These are phyloP conservation scores for Pythium biforme DNA, from an alignment of 352 stramenopile species.

Conservation along the genomic window DNA sequence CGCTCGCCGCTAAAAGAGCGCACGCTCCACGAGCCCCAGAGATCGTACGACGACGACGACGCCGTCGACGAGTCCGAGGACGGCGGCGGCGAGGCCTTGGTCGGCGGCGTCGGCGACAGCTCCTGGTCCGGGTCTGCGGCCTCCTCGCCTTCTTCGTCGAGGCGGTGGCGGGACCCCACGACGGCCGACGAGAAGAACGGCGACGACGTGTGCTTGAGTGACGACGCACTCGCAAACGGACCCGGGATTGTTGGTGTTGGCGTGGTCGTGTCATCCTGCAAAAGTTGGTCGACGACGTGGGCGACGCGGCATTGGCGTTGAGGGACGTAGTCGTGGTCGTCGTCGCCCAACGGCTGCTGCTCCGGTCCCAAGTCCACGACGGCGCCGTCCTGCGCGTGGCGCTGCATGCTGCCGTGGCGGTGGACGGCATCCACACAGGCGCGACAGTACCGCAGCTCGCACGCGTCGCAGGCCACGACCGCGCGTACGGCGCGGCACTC, in stretches of 20 bases:
- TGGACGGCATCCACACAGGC: too few species aligned
- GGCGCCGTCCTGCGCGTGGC: neutral
- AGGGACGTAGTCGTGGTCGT: neutral
- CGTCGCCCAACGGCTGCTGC: neutral
- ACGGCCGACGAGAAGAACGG: neutral
- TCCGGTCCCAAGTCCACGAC: too few species aligned
- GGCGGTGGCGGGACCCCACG: too few species aligned
- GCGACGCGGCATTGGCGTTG: slow-evolving; percentile 1
- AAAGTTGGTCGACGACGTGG: slow-evolving; percentile 3
- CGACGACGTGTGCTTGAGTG: neutral
- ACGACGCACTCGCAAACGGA: too few species aligned
- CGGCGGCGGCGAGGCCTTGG: slow-evolving; percentile 7
- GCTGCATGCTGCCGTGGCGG: too few species aligned
- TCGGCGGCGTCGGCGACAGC: slow-evolving; percentile 24
- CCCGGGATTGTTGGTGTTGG: too few species aligned
- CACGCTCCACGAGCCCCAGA: slow-evolving; percentile 42
- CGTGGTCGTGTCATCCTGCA: slow-evolving; percentile 3
- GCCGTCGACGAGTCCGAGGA: slow-evolving; percentile 2
- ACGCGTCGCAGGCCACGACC: too few species aligned
- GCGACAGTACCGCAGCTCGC: too few species aligned
- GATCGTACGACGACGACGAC: slow-evolving; percentile 26
- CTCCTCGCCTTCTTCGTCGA: neutral
- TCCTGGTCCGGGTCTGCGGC: slow-evolving; percentile 28
- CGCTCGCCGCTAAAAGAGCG: slow-evolving; percentile 32
- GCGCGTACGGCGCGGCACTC: too few species aligned